These are phyloP conservation scores for Aspergillus hancockii DNA, from an alignment of 495 filamentous ascomycete species.

Conservation along the genomic window DNA sequence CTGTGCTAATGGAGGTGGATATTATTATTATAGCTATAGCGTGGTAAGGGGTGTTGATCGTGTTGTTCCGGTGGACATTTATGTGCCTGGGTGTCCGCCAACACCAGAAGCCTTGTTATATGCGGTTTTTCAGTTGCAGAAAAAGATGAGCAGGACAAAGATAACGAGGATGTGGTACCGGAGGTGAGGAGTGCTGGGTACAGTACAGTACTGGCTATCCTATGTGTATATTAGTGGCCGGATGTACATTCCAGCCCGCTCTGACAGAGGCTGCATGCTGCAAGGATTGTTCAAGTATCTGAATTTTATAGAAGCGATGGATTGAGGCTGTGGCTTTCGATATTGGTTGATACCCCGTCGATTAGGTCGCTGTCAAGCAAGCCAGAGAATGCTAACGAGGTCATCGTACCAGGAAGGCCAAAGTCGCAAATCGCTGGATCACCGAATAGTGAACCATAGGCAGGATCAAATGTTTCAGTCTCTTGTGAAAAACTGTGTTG, in stretches of 20 bases:
- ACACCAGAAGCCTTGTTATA: slow-evolving; percentile 88
- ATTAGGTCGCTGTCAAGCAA: not conserved
- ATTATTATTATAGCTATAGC: slow-evolving; percentile 92
- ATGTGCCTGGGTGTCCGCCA: slow-evolving; percentile 89
- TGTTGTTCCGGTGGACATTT: slow-evolving; percentile 89
- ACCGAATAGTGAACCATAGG: not conserved
- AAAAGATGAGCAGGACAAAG: slow-evolving; percentile 77
- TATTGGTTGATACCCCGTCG: not conserved
- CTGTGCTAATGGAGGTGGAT: slow-evolving; percentile 90
- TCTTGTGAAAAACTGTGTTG: not conserved
- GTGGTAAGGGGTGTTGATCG: slow-evolving; percentile 86
- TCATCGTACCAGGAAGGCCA: not conserved
- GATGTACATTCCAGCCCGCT: not conserved
- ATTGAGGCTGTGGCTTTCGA: not conserved
- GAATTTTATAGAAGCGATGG: not conserved
- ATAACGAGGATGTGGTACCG: slow-evolving; percentile 50
- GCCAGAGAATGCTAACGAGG: not conserved
- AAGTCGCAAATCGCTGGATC: not conserved
- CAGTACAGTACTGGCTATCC: not conserved
- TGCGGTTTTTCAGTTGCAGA: slow-evolving; percentile 82
- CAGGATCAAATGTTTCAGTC: not conserved
- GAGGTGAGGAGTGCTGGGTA: not conserved
- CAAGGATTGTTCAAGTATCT: not conserved
- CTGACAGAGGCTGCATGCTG: not conserved
- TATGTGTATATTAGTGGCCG: not conserved